Percentiles rank a stretch among this genome's conserved stretches.
Conservation (phyloP, 2,329 filamentous ascomycete genomes). For the Didymella glomerata region DNA sequence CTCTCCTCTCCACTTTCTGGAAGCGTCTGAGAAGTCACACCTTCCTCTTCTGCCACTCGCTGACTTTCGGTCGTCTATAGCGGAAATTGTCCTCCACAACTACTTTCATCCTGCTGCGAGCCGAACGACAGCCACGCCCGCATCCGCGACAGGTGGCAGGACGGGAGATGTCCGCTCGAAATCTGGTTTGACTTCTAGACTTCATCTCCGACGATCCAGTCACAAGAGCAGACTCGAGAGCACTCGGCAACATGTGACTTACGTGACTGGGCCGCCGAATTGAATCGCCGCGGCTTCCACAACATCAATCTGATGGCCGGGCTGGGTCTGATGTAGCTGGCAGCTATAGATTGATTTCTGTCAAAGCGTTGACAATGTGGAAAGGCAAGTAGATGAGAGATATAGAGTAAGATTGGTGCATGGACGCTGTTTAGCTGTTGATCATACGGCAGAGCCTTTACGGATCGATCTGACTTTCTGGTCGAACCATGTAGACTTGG, state of each 20-base stretch:
- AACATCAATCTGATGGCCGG: no score
- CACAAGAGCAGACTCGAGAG: not conserved
- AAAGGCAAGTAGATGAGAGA: not conserved
- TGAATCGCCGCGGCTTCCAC: no score
- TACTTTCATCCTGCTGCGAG: not conserved
- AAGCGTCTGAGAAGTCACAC: not conserved
- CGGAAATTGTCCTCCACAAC: not conserved
- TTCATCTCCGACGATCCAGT: conserved; percentile 9
- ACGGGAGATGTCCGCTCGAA: not conserved
- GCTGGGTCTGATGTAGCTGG: no score
- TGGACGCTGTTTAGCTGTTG: no score
- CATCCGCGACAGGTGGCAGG: conserved; percentile 4
- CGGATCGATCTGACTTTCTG: conserved; percentile 20
- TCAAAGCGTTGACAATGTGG: not conserved
- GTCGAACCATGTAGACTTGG: conserved; percentile 30
- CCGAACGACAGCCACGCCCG: not conserved
- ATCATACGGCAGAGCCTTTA: conserved; percentile 11
- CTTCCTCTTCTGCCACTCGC: conserved; percentile 1
- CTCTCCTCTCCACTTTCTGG: conserved; percentile 6
- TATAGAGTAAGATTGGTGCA: no score
- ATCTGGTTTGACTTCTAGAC: not conserved
- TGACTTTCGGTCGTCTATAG: not conserved
- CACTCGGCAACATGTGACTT: not conserved
- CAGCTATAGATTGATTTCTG: no score
- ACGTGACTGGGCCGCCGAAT: no score